These are phyloP conservation scores for Exophiala oligosperma DNA, from an alignment of 2,329 filamentous ascomycete genomes.

Conservation along the genomic window DNA sequence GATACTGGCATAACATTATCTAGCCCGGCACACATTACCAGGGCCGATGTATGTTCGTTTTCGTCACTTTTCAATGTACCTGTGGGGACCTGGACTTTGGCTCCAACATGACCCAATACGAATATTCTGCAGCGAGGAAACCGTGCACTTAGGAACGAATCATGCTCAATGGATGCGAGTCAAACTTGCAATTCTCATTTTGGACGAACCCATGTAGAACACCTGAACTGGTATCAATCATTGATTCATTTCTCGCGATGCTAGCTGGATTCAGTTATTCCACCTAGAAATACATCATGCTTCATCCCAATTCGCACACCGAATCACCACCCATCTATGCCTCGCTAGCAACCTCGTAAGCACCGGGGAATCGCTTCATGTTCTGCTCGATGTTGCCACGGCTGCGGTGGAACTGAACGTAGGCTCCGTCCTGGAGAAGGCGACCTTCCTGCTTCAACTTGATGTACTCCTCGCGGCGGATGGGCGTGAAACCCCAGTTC, in stretches of 20 bases:
- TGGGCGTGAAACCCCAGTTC: constrained; percentile 99
- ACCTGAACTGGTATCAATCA: not conserved
- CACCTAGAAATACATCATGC: constrained; percentile 11
- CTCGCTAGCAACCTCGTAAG: constrained; percentile 57
- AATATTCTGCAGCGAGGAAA: not conserved
- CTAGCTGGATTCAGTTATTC: constrained; percentile 9
- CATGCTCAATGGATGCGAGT: not conserved
- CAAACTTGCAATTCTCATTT: constrained; percentile 6
- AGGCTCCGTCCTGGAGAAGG: constrained; percentile 96
- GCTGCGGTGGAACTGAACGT: constrained; percentile 98
- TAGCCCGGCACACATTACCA: not conserved
- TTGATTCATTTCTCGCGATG: not conserved
- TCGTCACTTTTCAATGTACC: not conserved
- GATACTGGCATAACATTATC: not conserved
- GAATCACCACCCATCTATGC: constrained; percentile 38
- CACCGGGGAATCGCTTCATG: constrained; percentile 91
- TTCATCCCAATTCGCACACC: not conserved
- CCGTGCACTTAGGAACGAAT: not conserved
- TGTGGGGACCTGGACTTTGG: not conserved
- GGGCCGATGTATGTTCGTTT: too few species aligned
- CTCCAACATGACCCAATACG: not conserved
- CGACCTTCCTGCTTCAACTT: constrained; percentile 90
- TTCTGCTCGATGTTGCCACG: constrained; percentile 83
- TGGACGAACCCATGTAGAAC: not conserved
- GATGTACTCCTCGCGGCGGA: constrained; percentile 96